A percentile compares a stretch with the other conserved stretches of the same genome.
phyloP scores from a whole-genome alignment of 495 filamentous ascomycete genomes.

The Mycothermus thermophilus region DNA sequence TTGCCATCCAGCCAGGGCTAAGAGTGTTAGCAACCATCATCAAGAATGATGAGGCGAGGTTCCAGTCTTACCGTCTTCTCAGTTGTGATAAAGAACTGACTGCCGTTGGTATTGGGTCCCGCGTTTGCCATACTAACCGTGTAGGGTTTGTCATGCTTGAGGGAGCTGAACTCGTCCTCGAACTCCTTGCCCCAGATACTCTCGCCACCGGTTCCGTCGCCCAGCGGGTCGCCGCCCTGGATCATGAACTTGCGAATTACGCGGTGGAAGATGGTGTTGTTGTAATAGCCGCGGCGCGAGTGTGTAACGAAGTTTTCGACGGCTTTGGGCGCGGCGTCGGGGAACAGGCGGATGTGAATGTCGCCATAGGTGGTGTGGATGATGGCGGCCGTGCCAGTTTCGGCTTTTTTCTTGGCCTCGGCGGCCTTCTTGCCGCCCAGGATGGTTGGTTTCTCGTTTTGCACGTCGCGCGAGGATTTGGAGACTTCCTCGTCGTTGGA shows the following conservation, averaged over 20 bases:
- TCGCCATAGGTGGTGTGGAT: slow-evolving; percentile 92
- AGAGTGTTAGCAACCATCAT: slow-evolving; percentile 7
- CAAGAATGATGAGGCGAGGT: background rate
- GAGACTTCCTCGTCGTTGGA: slow-evolving; percentile 76
- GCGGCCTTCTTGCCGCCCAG: slow-evolving; percentile 29
- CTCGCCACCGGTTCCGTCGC: slow-evolving; percentile 91
- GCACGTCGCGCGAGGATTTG: slow-evolving; percentile 77
- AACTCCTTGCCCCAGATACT: slow-evolving; percentile 96
- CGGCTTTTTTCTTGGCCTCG: slow-evolving; percentile 41
- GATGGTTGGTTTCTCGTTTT: slow-evolving; percentile 79
- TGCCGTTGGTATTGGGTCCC: slow-evolving; percentile 63
- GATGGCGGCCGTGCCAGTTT: slow-evolving; percentile 65
- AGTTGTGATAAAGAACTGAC: slow-evolving; percentile 97
- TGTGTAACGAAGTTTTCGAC: slow-evolving; percentile 99
- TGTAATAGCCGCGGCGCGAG: slow-evolving; percentile 80
- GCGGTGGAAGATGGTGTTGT: slow-evolving; percentile 92
- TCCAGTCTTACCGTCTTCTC: slow-evolving; percentile 61
- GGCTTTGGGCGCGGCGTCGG: slow-evolving; percentile 79
- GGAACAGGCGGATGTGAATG: slow-evolving; percentile 87
- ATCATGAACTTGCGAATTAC: slow-evolving; percentile 99
- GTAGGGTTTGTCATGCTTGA: slow-evolving; percentile 92
- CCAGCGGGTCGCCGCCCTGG: slow-evolving; percentile 79
- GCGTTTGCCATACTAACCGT: slow-evolving; percentile 97
- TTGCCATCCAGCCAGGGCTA: slow-evolving; percentile 89
- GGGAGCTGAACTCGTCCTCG: slow-evolving; percentile 80